phyloP scores from a whole-genome alignment of 768 basidiomycete species.

The Leccinum aurantiacum region DNA sequence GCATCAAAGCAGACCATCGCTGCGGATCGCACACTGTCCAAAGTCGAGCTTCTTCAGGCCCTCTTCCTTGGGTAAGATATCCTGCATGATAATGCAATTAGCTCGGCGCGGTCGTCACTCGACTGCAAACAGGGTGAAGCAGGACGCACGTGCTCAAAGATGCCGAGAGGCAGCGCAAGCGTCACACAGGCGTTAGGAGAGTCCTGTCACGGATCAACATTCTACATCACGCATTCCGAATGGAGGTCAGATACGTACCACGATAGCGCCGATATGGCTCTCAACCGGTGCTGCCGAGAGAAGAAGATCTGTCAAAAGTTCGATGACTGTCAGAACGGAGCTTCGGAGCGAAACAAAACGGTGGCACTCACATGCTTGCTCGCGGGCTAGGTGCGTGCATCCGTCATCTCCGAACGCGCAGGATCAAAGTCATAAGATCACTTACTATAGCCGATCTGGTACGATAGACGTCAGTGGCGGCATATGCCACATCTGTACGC shows the following conservation, averaged over 20 bases:
- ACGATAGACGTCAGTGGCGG: constrained; percentile 1
- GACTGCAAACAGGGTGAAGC: neutral
- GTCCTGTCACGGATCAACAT: constrained; percentile 41
- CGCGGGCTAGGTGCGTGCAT: constrained; percentile 49
- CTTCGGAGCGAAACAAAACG: neutral
- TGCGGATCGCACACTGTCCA: constrained; percentile 66
- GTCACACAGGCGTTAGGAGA: constrained; percentile 80
- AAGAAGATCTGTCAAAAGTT: constrained; percentile 49
- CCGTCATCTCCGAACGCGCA: constrained; percentile 1
- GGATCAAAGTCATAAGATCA: constrained; percentile 6
- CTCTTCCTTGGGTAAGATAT: constrained; percentile 65
- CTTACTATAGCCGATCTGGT: constrained; percentile 72
- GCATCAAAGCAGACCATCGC: constrained; percentile 53
- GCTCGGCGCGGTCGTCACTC: neutral
- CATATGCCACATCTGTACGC: neutral
- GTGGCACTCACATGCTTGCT: constrained; percentile 61
- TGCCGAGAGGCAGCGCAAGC: constrained; percentile 70
- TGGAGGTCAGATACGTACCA: constrained; percentile 41
- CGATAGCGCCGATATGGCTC: constrained; percentile 67
- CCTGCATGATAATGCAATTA: constrained; percentile 35
- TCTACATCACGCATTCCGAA: neutral
- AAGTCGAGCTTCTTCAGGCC: constrained; percentile 59
- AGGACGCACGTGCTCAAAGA: constrained; percentile 63
- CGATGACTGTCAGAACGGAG: neutral
- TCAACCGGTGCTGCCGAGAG: constrained; percentile 71